phyloP scores from a whole-genome alignment of 2,329 filamentous ascomycete species.

The Colletotrichum filicis region DNA sequence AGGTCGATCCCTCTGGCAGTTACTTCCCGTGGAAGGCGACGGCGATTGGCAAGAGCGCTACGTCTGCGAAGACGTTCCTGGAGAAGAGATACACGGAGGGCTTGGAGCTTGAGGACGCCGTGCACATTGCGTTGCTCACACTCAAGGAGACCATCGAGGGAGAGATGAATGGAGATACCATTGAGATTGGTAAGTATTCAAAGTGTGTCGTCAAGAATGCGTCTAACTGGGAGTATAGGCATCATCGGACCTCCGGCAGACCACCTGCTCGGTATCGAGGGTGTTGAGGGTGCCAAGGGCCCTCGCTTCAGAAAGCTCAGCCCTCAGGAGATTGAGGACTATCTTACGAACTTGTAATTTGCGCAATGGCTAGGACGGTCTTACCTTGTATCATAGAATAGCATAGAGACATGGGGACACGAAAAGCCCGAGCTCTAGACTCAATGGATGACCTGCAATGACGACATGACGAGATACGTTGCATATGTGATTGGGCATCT shows the following conservation, averaged over 20 bases:
- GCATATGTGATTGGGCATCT: background rate
- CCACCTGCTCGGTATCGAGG: slow-evolving; percentile 90
- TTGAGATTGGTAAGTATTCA: slow-evolving; percentile 84
- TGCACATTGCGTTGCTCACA: slow-evolving; percentile 96
- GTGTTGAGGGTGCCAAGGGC: slow-evolving; percentile 84
- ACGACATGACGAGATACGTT: background rate
- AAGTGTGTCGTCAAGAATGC: background rate
- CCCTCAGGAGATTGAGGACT: slow-evolving; percentile 99
- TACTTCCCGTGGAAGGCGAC: slow-evolving; percentile 99
- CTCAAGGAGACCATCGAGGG: slow-evolving; percentile 99
- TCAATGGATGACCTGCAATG: slow-evolving; percentile 34
- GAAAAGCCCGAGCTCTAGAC: slow-evolving; percentile 31
- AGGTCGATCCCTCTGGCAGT: slow-evolving; percentile 98
- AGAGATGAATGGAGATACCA: slow-evolving; percentile 98
- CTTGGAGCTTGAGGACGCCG: slow-evolving; percentile 95
- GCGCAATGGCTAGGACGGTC: slow-evolving; percentile 38
- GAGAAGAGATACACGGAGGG: slow-evolving; percentile 99
- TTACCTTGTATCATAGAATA: slow-evolving; percentile 52
- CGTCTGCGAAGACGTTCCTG: slow-evolving; percentile 97
- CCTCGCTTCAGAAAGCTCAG: slow-evolving; percentile 94
- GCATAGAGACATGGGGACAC: slow-evolving; percentile 33
- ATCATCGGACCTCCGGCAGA: slow-evolving; percentile 96
- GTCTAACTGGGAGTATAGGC: slow-evolving; percentile 61
- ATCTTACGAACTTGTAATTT: slow-evolving; percentile 93
- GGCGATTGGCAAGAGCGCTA: slow-evolving; percentile 98